These are phyloP conservation scores for Stromatinia cepivora DNA, from an alignment of 2,329 filamentous ascomycete species.

Conservation along the genomic window DNA sequence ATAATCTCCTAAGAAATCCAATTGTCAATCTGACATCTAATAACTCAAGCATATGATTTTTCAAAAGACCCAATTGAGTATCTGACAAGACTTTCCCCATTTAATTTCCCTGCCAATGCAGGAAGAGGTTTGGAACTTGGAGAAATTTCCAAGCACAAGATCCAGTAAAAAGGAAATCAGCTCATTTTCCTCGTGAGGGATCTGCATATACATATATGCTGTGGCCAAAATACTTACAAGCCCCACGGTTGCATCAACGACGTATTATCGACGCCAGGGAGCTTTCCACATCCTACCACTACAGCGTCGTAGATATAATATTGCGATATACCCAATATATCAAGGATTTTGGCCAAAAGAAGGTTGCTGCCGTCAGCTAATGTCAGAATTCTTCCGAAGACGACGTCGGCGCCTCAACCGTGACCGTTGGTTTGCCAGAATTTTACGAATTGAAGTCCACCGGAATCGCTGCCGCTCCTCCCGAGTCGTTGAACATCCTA, in stretches of 20 bases:
- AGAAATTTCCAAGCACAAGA: slow-evolving; percentile 10
- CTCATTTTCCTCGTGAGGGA: slow-evolving; percentile 18
- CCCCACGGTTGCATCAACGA: slow-evolving; percentile 13
- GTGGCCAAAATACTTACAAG: slow-evolving; percentile 2
- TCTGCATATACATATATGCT: slow-evolving; percentile 22
- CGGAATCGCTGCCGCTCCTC: slow-evolving; percentile 21
- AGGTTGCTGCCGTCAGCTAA: slow-evolving; percentile 19
- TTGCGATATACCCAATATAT: slow-evolving; percentile 12
- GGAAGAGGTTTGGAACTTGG: slow-evolving; percentile 6
- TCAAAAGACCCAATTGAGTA: slow-evolving; percentile 16
- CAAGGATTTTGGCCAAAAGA: slow-evolving; percentile 19
- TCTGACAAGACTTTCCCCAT: slow-evolving; percentile 1
- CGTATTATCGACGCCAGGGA: slow-evolving; percentile 6
- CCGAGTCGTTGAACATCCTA: slow-evolving; percentile 8
- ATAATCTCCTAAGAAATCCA: not conserved
- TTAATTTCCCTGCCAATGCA: slow-evolving; percentile 2
- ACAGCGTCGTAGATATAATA: slow-evolving; percentile 18
- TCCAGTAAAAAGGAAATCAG: slow-evolving; percentile 13
- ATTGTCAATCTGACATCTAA: slow-evolving; percentile 13
- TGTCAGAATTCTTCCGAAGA: slow-evolving; percentile 11
- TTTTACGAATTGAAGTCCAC: slow-evolving; percentile 17
- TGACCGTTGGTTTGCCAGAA: slow-evolving; percentile 15
- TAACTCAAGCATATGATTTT: not conserved
- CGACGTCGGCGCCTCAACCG: slow-evolving; percentile 12
- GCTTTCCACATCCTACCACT: slow-evolving; percentile 2